These are phyloP conservation scores for Cryphonectria parasitica DNA, from an alignment of 2,329 filamentous ascomycete genomes.

Conservation along the genomic window DNA sequence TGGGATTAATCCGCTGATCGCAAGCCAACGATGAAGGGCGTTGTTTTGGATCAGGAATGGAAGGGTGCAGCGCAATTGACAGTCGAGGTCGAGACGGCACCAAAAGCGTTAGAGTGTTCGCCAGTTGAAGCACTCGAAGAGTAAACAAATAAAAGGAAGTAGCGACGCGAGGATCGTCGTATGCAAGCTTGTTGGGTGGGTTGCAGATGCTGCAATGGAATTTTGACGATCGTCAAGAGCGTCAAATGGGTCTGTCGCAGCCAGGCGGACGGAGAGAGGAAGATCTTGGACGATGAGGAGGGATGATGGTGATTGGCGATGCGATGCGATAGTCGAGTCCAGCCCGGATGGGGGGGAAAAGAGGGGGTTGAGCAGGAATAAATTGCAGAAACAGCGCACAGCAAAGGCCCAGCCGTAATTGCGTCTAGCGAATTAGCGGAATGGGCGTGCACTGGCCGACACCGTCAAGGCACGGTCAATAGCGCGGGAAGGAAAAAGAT, in stretches of 20 bases:
- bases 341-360: slow-evolving; percentile 24
- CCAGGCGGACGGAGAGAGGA: slow-evolving; percentile 24
- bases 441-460: slow-evolving; percentile 29
- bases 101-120: slow-evolving; percentile 19
- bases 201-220: slow-evolving; percentile 14
- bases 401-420: slow-evolving; percentile 23
- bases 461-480: slow-evolving; percentile 31
- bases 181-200: slow-evolving; percentile 5
- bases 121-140: slow-evolving; percentile 24
- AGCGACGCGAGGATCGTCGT: slow-evolving; percentile 25
- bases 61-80: slow-evolving; percentile 7
- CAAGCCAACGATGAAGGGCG: slow-evolving; percentile 8
- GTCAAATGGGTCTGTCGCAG: slow-evolving; percentile 23
- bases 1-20: not conserved
- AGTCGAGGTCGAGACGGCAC: slow-evolving; percentile 26
- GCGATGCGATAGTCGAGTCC: slow-evolving; percentile 27
- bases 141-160: slow-evolving; percentile 11
- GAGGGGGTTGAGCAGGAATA: slow-evolving; percentile 19
- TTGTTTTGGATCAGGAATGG: not conserved
- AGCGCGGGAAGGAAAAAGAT: slow-evolving; percentile 28
- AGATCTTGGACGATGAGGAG: not conserved
- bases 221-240: slow-evolving; percentile 17
- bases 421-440: slow-evolving; percentile 31
- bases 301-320: not conserved
- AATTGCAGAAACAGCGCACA: slow-evolving; percentile 21